phyloP scores from a whole-genome alignment of 2,329 filamentous ascomycete genomes.

The Thelonectria rubi region DNA sequence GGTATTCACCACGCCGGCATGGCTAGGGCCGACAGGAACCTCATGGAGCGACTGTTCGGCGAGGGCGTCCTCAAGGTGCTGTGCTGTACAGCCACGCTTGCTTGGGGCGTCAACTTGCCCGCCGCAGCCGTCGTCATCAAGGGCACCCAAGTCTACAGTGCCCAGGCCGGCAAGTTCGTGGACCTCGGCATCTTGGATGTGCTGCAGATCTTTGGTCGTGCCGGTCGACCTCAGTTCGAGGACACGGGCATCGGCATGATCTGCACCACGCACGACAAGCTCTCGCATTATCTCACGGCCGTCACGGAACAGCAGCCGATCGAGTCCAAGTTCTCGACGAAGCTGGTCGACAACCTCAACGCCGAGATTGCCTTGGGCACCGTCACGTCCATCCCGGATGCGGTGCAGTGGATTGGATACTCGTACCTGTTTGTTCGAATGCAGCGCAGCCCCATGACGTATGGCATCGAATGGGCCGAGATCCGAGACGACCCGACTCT shows the following conservation, averaged over 20 bases:
- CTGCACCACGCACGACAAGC: slow-evolving; percentile 92
- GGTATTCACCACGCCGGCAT: slow-evolving; percentile 98
- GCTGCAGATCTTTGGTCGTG: slow-evolving; percentile 97
- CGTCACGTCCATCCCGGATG: slow-evolving; percentile 92
- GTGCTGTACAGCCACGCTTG: slow-evolving; percentile 96
- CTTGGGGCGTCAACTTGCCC: slow-evolving; percentile 98
- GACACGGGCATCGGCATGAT: slow-evolving; percentile 99
- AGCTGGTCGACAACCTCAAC: slow-evolving; percentile 95
- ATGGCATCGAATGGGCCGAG: slow-evolving; percentile 95
- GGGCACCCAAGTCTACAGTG: slow-evolving; percentile 95
- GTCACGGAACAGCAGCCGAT: slow-evolving; percentile 97
- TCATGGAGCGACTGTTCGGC: slow-evolving; percentile 92
- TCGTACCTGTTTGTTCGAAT: slow-evolving; percentile 98
- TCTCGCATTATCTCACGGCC: slow-evolving; percentile 89
- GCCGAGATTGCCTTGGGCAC: slow-evolving; percentile 94
- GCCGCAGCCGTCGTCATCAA: slow-evolving; percentile 98
- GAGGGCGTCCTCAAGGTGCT: slow-evolving; percentile 96
- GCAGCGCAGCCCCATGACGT: slow-evolving; percentile 88
- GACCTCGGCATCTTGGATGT: slow-evolving; percentile 97
- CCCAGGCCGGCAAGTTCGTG: slow-evolving; percentile 95
- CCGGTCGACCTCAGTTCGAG: slow-evolving; percentile 96
- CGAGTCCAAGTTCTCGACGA: slow-evolving; percentile 93
- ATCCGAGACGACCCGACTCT: slow-evolving; percentile 87
- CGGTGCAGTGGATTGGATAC: slow-evolving; percentile 96
- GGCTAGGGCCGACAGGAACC: slow-evolving; percentile 90